Conservation (phyloP, 202 grass and related monocot species). For the Schoenoplectus tabernaemontani region DNA sequence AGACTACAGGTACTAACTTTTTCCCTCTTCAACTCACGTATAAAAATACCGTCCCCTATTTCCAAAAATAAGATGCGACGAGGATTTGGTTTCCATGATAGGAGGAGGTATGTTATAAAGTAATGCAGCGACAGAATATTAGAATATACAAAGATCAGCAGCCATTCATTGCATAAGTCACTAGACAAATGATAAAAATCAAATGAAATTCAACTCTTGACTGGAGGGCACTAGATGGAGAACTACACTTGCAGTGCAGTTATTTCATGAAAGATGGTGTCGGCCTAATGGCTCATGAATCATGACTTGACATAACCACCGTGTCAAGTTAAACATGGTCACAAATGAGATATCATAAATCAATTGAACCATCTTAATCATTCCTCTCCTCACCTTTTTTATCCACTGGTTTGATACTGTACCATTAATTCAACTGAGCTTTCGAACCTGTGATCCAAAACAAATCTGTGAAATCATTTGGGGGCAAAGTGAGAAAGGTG, state of each 20-base stretch:
- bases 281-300: constrained; percentile 2
- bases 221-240: neutral
- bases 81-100: neutral
- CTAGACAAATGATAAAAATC: neutral
- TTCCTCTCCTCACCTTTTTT: neutral
- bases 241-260: neutral
- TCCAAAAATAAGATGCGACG: neutral
- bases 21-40: neutral
- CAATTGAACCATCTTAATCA: neutral
- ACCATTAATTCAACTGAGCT: neutral
- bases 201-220: neutral
- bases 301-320: neutral
- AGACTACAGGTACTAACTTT: too few relatives aligned
- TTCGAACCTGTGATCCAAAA: neutral
- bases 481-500: neutral
- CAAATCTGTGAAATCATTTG: neutral
- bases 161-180: neutral
- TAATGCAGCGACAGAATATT: neutral
- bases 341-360: neutral
- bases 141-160: neutral
- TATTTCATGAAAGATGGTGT: neutral
- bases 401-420: neutral
- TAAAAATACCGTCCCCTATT: neutral
- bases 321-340: neutral
- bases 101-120: neutral